Evolutionary conservation across 371 early-diverging fungal species (phyloP).

Genomic region (Apophysomyces sp.): DNA sequence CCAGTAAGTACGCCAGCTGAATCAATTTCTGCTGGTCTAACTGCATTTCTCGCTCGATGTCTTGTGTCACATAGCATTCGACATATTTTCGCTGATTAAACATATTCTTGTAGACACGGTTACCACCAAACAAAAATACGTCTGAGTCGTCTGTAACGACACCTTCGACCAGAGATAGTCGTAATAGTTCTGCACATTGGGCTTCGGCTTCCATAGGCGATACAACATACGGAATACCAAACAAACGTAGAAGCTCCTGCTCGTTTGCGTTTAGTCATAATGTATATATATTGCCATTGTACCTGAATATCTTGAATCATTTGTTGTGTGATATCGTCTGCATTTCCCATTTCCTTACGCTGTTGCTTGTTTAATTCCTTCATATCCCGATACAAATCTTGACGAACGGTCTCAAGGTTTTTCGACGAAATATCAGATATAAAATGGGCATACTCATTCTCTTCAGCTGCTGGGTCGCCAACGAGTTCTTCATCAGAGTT

Average conservation of each 20-base stretch:
- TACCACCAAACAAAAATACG: slow-evolving; percentile 95
- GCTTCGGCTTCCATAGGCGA: slow-evolving; percentile 99
- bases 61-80: slow-evolving; percentile 72
- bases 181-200: slow-evolving; percentile 89
- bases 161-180: slow-evolving; percentile 85
- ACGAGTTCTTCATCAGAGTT: slow-evolving; percentile 44
- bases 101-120: slow-evolving; percentile 91
- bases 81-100: slow-evolving; percentile 90
- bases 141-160: slow-evolving; percentile 99
- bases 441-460: slow-evolving; percentile 55
- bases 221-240: slow-evolving; percentile 94
- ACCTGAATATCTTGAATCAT: slow-evolving; percentile 74
- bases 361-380: slow-evolving; percentile 52
- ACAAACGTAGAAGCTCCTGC: slow-evolving; percentile 79
- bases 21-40: slow-evolving; percentile 78
- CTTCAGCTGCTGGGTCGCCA: slow-evolving; percentile 39
- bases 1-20: slow-evolving; percentile 87
- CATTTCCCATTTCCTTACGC: slow-evolving; percentile 61
- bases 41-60: slow-evolving; percentile 69
- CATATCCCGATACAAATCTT: slow-evolving; percentile 62
- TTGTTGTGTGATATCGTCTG: slow-evolving; percentile 64
- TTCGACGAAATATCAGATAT: slow-evolving; percentile 50
- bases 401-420: slow-evolving; percentile 40
- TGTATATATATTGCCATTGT: background rate
- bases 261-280: background rate